Conservation (phyloP, 495 filamentous ascomycete genomes). For the Corynascus novoguineensis region DNA sequence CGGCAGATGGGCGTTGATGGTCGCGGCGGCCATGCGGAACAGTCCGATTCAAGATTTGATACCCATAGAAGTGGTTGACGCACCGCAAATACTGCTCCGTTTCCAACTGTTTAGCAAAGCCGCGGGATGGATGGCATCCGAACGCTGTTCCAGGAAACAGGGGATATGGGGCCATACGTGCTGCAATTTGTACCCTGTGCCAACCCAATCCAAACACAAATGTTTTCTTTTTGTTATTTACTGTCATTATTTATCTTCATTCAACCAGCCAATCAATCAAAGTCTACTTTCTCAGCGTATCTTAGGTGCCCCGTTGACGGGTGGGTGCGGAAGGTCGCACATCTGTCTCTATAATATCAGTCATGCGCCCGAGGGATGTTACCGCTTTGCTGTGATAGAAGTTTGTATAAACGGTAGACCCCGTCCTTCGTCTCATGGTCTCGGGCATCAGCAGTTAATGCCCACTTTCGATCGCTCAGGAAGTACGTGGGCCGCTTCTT, state of each 20-base stretch:
- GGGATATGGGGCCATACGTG: constrained; percentile 21
- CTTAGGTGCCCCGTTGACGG: background rate
- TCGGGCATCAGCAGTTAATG: background rate
- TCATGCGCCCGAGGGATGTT: constrained; percentile 27
- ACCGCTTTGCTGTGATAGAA: constrained; percentile 18
- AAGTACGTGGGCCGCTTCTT: background rate
- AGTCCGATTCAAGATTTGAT: constrained; percentile 21
- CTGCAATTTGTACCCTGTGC: constrained; percentile 16
- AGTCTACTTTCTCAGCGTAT: background rate
- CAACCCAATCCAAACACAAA: constrained; percentile 20
- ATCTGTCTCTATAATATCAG: constrained; percentile 25
- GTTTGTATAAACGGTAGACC: constrained; percentile 24
- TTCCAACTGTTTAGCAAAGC: constrained; percentile 11
- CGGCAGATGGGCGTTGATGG: constrained; percentile 18
- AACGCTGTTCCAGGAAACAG: constrained; percentile 7
- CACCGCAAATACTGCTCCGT: constrained; percentile 15
- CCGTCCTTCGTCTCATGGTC: constrained; percentile 3
- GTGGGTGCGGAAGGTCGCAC: background rate
- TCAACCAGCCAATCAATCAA: constrained; percentile 20
- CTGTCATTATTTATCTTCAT: constrained; percentile 15
- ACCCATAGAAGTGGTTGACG: constrained; percentile 24
- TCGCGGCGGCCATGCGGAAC: constrained; percentile 18
- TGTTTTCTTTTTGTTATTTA: constrained; percentile 24
- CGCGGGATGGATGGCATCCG: constrained; percentile 5
- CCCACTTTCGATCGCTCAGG: background rate